These are phyloP conservation scores for Mucor ambiguus DNA, from an alignment of 371 early-diverging fungal genomes.

Conservation along the genomic window DNA sequence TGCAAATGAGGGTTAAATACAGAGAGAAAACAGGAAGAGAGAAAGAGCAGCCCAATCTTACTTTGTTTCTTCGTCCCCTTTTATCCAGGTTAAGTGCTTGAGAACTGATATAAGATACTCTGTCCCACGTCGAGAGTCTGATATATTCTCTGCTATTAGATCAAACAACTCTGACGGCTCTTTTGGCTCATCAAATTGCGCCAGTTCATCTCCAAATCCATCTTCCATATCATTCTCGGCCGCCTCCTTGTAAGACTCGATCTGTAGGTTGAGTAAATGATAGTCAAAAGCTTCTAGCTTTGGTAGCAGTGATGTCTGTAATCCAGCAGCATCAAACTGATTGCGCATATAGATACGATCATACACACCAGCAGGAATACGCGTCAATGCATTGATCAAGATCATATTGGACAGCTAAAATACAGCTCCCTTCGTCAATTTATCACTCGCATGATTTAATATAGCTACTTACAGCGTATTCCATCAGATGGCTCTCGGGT, in stretches of 20 bases:
- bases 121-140: constrained; percentile 65
- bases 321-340: constrained; percentile 71
- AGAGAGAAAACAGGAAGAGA: not conserved
- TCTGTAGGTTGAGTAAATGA: constrained; percentile 68
- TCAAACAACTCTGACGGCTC: constrained; percentile 75
- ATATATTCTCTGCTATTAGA: constrained; percentile 56
- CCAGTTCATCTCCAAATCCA: constrained; percentile 28
- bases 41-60: constrained; percentile 15
- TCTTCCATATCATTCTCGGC: constrained; percentile 66
- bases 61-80: constrained; percentile 65
- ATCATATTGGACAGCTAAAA: constrained; percentile 76
- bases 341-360: constrained; percentile 76
- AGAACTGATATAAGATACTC: constrained; percentile 71
- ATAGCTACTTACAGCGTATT: constrained; percentile 65
- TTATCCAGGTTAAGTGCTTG: constrained; percentile 72
- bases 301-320: constrained; percentile 48
- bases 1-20: constrained; percentile 7
- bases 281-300: constrained; percentile 70
- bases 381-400: constrained; percentile 77
- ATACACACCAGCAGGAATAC: constrained; percentile 70
- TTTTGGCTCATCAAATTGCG: constrained; percentile 25
- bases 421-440: not conserved
- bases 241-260: constrained; percentile 71
- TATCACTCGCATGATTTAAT: not conserved
- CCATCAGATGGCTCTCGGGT: constrained; percentile 72